Conservation (phyloP, 2,329 filamentous ascomycete species). For the Cordyceps sp. region DNA sequence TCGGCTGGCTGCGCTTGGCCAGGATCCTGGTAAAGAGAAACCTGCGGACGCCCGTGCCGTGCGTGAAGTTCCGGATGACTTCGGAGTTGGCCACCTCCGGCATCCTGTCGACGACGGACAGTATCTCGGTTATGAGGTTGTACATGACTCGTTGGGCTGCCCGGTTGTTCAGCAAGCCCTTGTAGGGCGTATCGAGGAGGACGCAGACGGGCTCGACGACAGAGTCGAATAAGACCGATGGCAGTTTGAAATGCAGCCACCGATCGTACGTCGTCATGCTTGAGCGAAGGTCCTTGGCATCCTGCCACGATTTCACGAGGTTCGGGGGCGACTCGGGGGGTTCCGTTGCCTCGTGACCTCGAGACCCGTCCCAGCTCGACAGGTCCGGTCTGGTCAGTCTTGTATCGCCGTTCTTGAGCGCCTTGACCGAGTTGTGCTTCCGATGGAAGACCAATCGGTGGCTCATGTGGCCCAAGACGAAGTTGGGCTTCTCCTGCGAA, state of each 20-base stretch:
- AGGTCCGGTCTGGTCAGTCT: slow-evolving; percentile 12
- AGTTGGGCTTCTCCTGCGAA: slow-evolving; percentile 48
- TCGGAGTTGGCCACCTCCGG: slow-evolving; percentile 55
- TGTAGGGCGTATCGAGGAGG: slow-evolving; percentile 61
- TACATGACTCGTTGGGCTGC: slow-evolving; percentile 50
- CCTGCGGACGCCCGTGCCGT: slow-evolving; percentile 41
- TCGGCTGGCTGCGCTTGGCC: slow-evolving; percentile 31
- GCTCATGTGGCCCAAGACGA: slow-evolving; percentile 52
- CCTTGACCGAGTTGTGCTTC: slow-evolving; percentile 19
- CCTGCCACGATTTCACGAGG: slow-evolving; percentile 8
- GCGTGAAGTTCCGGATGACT: slow-evolving; percentile 37
- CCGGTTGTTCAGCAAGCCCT: slow-evolving; percentile 50
- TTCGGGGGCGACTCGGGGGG: slow-evolving; percentile 1
- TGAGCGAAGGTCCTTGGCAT: slow-evolving; percentile 8
- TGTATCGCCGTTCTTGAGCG: slow-evolving; percentile 16
- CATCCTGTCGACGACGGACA: slow-evolving; percentile 50
- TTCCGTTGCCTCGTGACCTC: neutral
- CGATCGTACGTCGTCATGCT: slow-evolving; percentile 11
- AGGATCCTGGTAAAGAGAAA: slow-evolving; percentile 28
- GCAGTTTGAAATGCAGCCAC: slow-evolving; percentile 59
- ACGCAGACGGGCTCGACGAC: slow-evolving; percentile 72
- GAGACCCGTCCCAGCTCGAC: too few species aligned
- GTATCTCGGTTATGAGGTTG: slow-evolving; percentile 58
- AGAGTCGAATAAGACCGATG: slow-evolving; percentile 58
- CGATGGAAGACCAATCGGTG: slow-evolving; percentile 27